Conservation (phyloP, 495 filamentous ascomycete species). For the Penicillium goetzii region DNA sequence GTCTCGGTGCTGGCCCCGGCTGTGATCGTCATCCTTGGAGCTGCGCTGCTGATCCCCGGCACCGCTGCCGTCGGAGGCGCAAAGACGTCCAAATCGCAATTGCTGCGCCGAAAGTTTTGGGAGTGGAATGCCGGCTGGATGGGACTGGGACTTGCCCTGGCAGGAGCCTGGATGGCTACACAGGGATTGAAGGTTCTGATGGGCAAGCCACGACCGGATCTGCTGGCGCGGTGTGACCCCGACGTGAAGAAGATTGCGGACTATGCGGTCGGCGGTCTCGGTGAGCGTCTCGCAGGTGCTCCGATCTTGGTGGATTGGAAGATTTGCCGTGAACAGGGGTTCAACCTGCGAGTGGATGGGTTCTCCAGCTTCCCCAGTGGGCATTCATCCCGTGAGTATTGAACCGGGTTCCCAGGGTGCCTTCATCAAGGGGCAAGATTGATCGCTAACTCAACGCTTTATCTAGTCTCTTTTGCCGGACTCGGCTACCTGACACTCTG, state of each 20-base stretch:
- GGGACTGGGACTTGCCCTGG: conserved; percentile 61
- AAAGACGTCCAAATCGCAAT: conserved; percentile 33
- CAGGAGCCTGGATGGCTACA: conserved; percentile 60
- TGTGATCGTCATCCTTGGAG: conserved; percentile 52
- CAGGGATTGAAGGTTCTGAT: conserved; percentile 65
- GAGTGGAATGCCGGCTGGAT: conserved; percentile 69
- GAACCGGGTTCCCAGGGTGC: not conserved
- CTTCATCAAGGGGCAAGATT: not conserved
- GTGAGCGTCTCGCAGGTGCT: conserved; percentile 42
- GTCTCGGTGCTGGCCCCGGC: conserved; percentile 57
- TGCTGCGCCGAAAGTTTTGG: conserved; percentile 50
- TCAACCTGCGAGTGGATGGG: conserved; percentile 54
- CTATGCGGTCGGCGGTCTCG: conserved; percentile 56
- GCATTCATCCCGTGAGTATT: conserved; percentile 64
- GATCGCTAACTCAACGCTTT: not conserved
- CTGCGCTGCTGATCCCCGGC: conserved; percentile 54
- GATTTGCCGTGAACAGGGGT: conserved; percentile 55
- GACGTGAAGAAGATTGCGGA: conserved; percentile 48
- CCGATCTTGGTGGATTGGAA: conserved; percentile 54
- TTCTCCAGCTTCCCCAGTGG: conserved; percentile 72
- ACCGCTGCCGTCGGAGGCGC: conserved; percentile 29
- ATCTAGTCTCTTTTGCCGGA: conserved; percentile 63
- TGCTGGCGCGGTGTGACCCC: conserved; percentile 64
- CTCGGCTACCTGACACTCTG: conserved; percentile 66
- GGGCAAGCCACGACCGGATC: conserved; percentile 67